Evolutionary conservation across 768 basidiomycete genomes (phyloP), one percentile per base, ranked within the genome.

Genomic region (Pluteus cervinus): DNA sequence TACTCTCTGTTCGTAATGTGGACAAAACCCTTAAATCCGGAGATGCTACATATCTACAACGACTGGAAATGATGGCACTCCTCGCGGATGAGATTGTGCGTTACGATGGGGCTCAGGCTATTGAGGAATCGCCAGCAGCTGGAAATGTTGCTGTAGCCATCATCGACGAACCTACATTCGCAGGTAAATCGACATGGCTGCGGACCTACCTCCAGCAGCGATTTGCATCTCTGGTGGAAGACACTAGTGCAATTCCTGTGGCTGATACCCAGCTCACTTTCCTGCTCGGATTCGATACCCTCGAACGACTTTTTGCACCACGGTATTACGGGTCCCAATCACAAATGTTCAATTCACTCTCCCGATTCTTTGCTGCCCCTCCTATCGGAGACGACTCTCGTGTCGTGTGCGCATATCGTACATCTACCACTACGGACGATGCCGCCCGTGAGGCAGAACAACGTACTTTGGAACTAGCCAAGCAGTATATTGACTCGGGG

Each of bases 121-220:
- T 23, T 16, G 10, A 15, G 17, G 8, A 29, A 5, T 42, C 44
- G 21, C 45, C 40, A 29, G 44, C 49, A 31, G 37, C 40, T 11
- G 45, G 58, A 5, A 82, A 84, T 40, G 66, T 85, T 24, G 90
- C 87, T 0, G 73, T 94, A 5, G 93, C 75, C 6, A 73, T 92
- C 46, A 76, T 89, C 42, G 76, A 91, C 54, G 87, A 90, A 50
- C 89, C 92, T 8, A 88, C 82, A 0, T 96, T 97, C 56, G 84
- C 86, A 17, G 76, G 80, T 12, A 97, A 97, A 61, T 81, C 86
- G 10, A 57, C 55, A 8, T 59, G 66, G 28, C 60, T 94, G 20
- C 73, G 68, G 33, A 49, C 51, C 5, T 81, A 73, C 50, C 65
- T 87, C 26, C 57, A 48, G 29, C 45, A 49, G 10, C 62, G 66